A percentile compares a stretch with the other conserved stretches of the same genome.
These are phyloP conservation scores for Hypomyces rosellus DNA, from an alignment of 2,329 filamentous ascomycete genomes.

Conservation along the genomic window DNA sequence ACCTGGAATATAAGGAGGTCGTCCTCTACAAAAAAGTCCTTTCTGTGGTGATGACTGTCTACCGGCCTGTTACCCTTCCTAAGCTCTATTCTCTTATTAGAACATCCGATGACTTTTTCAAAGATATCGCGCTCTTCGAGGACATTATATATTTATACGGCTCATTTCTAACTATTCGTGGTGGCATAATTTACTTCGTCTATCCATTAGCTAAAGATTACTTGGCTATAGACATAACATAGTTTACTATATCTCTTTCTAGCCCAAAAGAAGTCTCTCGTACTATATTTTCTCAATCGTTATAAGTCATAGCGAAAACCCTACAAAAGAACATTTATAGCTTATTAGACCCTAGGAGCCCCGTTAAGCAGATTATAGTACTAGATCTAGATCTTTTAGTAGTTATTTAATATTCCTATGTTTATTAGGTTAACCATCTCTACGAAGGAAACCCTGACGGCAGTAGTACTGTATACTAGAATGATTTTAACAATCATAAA, in stretches of 20 bases:
- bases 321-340: constrained; percentile 19
- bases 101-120: too few species aligned
- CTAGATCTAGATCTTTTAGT: constrained; percentile 9
- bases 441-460: not conserved
- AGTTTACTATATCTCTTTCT: constrained; percentile 21
- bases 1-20: constrained; percentile 17
- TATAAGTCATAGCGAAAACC: constrained; percentile 5
- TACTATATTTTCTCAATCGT: not conserved
- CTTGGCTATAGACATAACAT: constrained; percentile 19
- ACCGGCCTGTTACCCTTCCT: constrained; percentile 28
- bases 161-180: constrained; percentile 32
- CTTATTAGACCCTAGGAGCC: too few species aligned
- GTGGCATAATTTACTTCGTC: constrained; percentile 28
- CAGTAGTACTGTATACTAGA: too few species aligned
- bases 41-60: constrained; percentile 20
- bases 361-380: too few species aligned
- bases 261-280: constrained; percentile 6
- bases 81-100: constrained; percentile 21
- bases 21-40: constrained; percentile 29
- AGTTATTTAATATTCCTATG: constrained; percentile 12
- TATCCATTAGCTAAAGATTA: constrained; percentile 41
- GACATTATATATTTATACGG: constrained; percentile 29
- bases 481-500: too few species aligned
- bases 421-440: constrained; percentile 18
- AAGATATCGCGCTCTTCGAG: constrained; percentile 14